Evolutionary conservation across 2,329 filamentous ascomycete genomes (phyloP).

Genomic region (Ophiostoma perfectum): DNA sequence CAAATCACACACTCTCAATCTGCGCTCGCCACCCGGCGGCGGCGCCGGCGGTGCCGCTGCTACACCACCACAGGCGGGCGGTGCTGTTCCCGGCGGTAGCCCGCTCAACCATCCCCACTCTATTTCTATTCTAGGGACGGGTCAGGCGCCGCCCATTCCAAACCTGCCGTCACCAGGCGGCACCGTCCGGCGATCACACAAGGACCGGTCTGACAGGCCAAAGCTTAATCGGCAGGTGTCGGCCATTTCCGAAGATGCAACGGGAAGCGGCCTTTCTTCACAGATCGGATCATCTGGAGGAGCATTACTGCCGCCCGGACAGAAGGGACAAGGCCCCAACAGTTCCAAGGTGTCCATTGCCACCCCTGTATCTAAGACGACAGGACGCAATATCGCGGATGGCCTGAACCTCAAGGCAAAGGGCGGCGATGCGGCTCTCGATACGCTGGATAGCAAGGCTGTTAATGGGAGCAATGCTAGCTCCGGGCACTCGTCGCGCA

Average conservation of each 20-base stretch:
- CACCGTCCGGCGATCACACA: conserved; percentile 47
- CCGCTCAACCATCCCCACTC: conserved; percentile 34
- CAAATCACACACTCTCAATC: conserved; percentile 6
- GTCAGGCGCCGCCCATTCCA: conserved; percentile 72
- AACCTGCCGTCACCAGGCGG: conserved; percentile 25
- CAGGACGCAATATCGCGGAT: background rate
- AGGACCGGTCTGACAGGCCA: conserved; percentile 54
- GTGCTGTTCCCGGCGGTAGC: conserved; percentile 26
- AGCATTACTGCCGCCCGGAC: background rate
- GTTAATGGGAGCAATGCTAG: conserved; percentile 5
- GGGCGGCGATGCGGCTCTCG: background rate
- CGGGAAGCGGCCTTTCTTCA: background rate
- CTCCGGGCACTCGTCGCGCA: background rate
- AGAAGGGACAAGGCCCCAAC: background rate
- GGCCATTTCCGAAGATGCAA: background rate
- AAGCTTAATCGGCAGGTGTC: conserved; percentile 67
- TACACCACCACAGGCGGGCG: background rate
- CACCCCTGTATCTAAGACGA: background rate
- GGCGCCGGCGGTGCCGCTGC: background rate
- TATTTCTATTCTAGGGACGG: conserved; percentile 75
- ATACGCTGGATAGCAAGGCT: background rate
- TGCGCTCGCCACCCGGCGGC: conserved; percentile 17
- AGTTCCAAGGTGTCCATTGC: conserved; percentile 5
- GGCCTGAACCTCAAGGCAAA: background rate
- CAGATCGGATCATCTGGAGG: background rate